phyloP scores from a whole-genome alignment of 345 rosid species.

The Pistacia atlantica region DNA sequence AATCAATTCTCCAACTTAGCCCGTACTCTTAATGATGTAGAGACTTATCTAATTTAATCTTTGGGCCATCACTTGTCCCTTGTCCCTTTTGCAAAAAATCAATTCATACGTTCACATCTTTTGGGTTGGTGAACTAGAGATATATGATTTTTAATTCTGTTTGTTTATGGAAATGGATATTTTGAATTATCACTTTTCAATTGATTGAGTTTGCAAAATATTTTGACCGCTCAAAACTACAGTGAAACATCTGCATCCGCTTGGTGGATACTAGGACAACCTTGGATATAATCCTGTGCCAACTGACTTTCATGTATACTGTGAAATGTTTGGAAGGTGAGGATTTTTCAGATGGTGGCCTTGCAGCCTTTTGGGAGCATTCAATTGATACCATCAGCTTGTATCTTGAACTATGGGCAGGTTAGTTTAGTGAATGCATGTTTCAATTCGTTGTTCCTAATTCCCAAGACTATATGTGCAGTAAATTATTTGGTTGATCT shows the following conservation, averaged over 20 bases:
- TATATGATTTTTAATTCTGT: too few relatives aligned
- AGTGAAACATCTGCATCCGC: slow-evolving; percentile 25
- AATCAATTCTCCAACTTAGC: too few relatives aligned
- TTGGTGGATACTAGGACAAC: slow-evolving; percentile 15
- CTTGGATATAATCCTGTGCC: slow-evolving; percentile 32
- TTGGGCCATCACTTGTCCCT: too few relatives aligned
- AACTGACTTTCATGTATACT: slow-evolving; percentile 37
- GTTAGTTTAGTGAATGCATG: slow-evolving; percentile 9
- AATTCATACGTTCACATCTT: too few relatives aligned
- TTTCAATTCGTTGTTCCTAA: background rate
- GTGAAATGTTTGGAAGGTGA: slow-evolving; percentile 32
- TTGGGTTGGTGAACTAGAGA: too few relatives aligned
- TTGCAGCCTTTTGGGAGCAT: slow-evolving; percentile 31
- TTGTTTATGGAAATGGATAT: too few relatives aligned
- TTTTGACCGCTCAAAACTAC: background rate
- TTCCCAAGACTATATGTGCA: background rate
- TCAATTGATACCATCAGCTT: slow-evolving; percentile 31
- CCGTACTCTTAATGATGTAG: too few relatives aligned
- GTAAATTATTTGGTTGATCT: background rate
- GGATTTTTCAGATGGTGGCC: slow-evolving; percentile 27
- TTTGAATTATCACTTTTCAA: too few relatives aligned
- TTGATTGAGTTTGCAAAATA: background rate
- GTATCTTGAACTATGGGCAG: slow-evolving; percentile 42
- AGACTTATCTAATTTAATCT: too few relatives aligned
- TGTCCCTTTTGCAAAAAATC: too few relatives aligned